Base-by-base conservation (phyloP, 768 basidiomycete genomes). In the Antrodiella citrinella region DNA sequence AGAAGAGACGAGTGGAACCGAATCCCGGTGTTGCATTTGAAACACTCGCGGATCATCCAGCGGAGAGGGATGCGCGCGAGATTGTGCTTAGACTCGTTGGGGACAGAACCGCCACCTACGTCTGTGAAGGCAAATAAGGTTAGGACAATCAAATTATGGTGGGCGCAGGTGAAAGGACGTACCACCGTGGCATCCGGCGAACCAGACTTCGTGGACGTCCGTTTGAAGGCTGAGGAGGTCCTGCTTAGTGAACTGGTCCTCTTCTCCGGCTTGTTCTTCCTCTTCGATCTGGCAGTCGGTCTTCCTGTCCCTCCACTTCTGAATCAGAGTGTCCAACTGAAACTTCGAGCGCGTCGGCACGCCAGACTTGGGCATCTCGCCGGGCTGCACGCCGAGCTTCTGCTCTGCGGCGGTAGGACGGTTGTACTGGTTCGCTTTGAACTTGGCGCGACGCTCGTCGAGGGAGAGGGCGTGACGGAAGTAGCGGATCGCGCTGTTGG, bases 171-270 rank as follows among this genome's bases (percentile, higher is more conserved):
- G 13, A 24, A 2, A 20, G 35, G 9, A 65, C 73, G 23, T 55
- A 85, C 86, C 85, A 43, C 77, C 77, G 55, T 89, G 86, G 56
- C 75, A 78, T 0, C 87, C 87, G 3, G 85, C 64, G 57, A 90
- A 91, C 87, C 88, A 90, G 1, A 91, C 88, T 56, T 91, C 86
- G 44, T 78, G 72, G 3, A 86, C 78, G 51, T 88, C 67, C 0
- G 86, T 88, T 46, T 61, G 41, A n/a, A 15, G 42, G 43, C 13
- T 26, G 15, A 35, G 15, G 62, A 57, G 7, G 30, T 20, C 65
- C 63, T 3, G 65, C 61, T 15, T 47, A 54, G 70, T 63, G 47
- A 71, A 76, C 19, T 67, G 62, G 0, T 53, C 55, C 51, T 81
- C 77, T 30, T 77, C 68, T 4, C 30, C 20, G 19, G 18, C 38